Base-by-base conservation (phyloP, 345 rosid genomes). In the Ailanthus altissimus region DNA sequence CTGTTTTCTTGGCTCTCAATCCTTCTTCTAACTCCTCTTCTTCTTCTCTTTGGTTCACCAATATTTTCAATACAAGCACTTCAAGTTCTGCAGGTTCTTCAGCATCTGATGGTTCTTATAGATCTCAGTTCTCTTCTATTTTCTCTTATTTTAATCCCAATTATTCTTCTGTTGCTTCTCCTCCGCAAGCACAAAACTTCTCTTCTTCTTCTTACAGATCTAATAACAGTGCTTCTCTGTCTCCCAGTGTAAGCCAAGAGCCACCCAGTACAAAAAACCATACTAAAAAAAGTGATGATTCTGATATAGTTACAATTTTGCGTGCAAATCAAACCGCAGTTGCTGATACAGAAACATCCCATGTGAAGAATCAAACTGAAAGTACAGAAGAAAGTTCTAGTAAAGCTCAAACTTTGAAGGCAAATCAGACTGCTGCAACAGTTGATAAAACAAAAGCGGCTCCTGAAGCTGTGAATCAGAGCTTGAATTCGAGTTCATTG, bases 1-100 rank as follows among this genome's bases (percentile, higher is more conserved):
- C 97, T 63, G 80, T 84, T 63, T 89, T 92, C 82, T 72, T 96
- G 61, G 90, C 92, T 58, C 90, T 96, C 25, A 82, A 56, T 62
- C 93, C 97, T 69, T 89, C 97, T 79, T 73, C 92, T 0, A 83
- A 84, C 77, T 85, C 89, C 59, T 78, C 89, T 74, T 84, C 87
- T 0, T 85, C 88, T 59, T 77, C 89, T 78, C 97, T 83, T 8
- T 86, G 79, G 88, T 86, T 90, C 69, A 58, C 85, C 80, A 85
- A 80, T 81, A 83, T 88, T 63, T 90, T 91, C 74, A 46, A 70
- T 10, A 0, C 80, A n/a, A 47, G 13, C 32, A 8, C 81, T 26
- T 5, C 79, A 14, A 32, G 83, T 23, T 4, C 79, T 13, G 2
- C 85, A 0, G 25, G 87, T 51, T 9, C 77, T 10, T 14, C 84